phyloP scores from a whole-genome alignment of 2,329 filamentous ascomycete species.

The Fusarium circinatum region DNA sequence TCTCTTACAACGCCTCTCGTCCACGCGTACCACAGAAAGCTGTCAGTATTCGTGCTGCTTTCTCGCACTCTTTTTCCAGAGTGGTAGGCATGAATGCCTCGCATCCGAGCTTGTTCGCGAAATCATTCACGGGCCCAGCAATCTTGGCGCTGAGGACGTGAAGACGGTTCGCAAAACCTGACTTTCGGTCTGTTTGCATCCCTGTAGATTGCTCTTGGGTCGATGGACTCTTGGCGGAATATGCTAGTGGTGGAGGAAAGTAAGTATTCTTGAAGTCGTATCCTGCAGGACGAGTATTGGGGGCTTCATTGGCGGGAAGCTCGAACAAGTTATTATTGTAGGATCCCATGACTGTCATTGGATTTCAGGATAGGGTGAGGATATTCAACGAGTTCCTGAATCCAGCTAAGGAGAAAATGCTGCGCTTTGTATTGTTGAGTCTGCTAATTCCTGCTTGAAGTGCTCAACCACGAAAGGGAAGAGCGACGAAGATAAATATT shows the following conservation, averaged over 20 bases:
- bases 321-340: not conserved
- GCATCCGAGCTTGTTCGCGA: not conserved
- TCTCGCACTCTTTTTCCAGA: not conserved
- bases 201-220: not conserved
- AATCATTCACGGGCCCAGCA: not conserved
- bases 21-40: not conserved
- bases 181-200: not conserved
- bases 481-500: not conserved
- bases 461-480: not conserved
- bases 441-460: fast-evolving
- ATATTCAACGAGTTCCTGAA: not conserved
- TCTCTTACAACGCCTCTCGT: not conserved
- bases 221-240: not conserved
- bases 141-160: not conserved
- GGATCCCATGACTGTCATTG: not conserved
- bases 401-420: not conserved
- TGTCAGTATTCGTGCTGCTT: not conserved
- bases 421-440: not conserved
- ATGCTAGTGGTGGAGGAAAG: not conserved
- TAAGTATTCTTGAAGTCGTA: not conserved
- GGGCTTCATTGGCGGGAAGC: not conserved
- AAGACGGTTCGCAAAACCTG: not conserved
- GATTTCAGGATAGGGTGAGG: not conserved
- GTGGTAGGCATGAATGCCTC: not conserved
- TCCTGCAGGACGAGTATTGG: not conserved